These are phyloP conservation scores for Ilyonectria destructans DNA, from an alignment of 2,329 filamentous ascomycete genomes.

Conservation along the genomic window DNA sequence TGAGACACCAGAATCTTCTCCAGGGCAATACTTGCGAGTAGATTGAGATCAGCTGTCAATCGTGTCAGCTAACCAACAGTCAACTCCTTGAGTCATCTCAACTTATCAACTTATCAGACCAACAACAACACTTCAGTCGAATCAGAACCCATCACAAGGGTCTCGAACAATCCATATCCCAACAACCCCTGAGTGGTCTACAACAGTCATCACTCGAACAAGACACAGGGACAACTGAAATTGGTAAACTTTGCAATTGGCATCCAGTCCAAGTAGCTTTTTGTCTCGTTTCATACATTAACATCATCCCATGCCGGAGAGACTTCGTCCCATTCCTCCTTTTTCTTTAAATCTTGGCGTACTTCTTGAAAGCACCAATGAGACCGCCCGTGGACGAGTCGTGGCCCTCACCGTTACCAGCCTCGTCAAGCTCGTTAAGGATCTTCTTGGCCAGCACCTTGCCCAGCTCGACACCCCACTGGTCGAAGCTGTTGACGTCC, in stretches of 20 bases:
- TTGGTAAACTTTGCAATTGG: constrained; percentile 18
- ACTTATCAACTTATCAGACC: neutral
- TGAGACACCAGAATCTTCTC: neutral
- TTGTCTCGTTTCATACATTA: constrained; percentile 33
- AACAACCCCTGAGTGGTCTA: neutral
- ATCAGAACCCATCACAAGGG: neutral
- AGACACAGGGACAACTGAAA: neutral
- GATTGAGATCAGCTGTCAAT: constrained; percentile 4
- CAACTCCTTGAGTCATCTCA: neutral
- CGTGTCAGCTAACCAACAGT: neutral
- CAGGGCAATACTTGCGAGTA: neutral
- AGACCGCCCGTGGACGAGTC: constrained; percentile 91
- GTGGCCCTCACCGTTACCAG: constrained; percentile 81
- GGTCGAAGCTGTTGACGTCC: constrained; percentile 99
- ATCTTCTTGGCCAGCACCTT: constrained; percentile 97
- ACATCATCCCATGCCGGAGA: constrained; percentile 20
- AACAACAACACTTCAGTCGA: neutral
- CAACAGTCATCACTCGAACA: neutral
- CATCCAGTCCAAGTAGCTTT: constrained; percentile 17
- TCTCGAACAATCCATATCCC: neutral
- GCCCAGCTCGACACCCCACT: constrained; percentile 99
- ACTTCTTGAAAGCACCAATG: constrained; percentile 93
- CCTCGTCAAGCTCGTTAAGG: constrained; percentile 85
- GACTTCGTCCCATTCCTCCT: constrained; percentile 25
- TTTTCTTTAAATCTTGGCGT: constrained; percentile 63